These are phyloP conservation scores for Ustilago crameri DNA, from an alignment of 1,284 basidiomycete genomes.

Conservation along the genomic window DNA sequence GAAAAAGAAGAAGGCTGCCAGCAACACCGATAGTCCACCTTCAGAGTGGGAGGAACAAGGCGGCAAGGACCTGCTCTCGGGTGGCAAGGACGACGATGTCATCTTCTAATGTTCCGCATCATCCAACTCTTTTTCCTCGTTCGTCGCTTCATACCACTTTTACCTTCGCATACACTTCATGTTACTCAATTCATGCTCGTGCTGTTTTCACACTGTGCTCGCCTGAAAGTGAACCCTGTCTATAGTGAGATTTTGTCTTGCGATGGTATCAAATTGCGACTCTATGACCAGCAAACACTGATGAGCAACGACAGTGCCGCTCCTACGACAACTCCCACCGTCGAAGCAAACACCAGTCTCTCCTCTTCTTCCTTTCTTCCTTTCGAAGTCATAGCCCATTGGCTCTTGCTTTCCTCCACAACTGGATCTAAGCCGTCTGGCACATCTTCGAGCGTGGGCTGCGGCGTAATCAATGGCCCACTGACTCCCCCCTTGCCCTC, in stretches of 20 bases:
- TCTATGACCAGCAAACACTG: conserved; percentile 34
- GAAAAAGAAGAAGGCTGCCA: conserved; percentile 23
- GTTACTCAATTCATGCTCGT: not conserved
- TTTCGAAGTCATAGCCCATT: not conserved
- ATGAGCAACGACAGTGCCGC: conserved; percentile 37
- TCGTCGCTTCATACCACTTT: conserved; percentile 2
- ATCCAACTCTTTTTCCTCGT: not conserved
- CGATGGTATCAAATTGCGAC: no score
- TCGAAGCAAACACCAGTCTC: conserved; percentile 38
- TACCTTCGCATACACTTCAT: not conserved
- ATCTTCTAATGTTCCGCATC: conserved; percentile 55
- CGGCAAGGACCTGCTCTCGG: conserved; percentile 57
- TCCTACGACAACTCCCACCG: conserved; percentile 39
- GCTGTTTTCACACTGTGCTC: no score
- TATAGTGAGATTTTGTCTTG: not conserved
- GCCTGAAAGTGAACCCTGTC: no score
- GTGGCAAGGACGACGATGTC: conserved; percentile 66
- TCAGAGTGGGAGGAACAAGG: conserved; percentile 18
- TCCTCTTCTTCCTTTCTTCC: conserved; percentile 20
- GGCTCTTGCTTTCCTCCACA: not conserved
- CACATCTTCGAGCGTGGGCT: not conserved
- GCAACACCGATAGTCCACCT: conserved; percentile 1
- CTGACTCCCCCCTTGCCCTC: not conserved
- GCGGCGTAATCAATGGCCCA: not conserved
- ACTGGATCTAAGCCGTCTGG: not conserved